Base-by-base conservation (phyloP, 2,329 filamentous ascomycete species). In the Neonectria coccinea region DNA sequence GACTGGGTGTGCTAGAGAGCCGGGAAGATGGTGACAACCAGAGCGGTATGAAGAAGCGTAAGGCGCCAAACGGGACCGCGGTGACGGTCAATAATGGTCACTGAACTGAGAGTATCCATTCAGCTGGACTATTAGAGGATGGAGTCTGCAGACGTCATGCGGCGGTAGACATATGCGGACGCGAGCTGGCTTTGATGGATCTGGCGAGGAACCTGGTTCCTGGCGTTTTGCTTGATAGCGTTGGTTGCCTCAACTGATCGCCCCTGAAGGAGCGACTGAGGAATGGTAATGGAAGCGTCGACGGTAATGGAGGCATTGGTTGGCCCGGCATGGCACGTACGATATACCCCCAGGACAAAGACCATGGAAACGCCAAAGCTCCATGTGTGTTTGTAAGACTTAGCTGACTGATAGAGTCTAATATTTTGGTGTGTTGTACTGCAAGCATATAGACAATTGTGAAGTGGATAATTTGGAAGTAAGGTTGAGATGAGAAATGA, bases 1-100 rank as follows among this genome's bases (percentile, higher is more conserved):
- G 73, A 16, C 18, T 78, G 5, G 64, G 65, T 2, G 29, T 48
- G 5, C 47, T 78, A 39, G 75, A 78, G 56, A 45, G 31, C 12
- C 27, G 20, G 12, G 53, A 56, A 42, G 48, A 48, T 14, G 50
- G 54, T 18, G 56, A 65, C 42, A 39, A 51, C 9, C 68, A 70
- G 7, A n/a, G 44, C 20, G 20, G 59, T 3, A 64, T 60, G 56
- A 74, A 75, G 64, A 71, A 58, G 45, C 73, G 73, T 25, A 75
- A 72, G 52, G 60, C 45, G 22, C 39, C 31, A 3, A 74, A 72
- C 47, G 73, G 73, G 14, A 68, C 51, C 29, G 51, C 66, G 5
- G 25, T 67, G 31, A 51, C 60, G 56, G 39, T 58, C 27, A 68
- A 65, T 16, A 61, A 67, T 22, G 39, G 47, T 51, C 52, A 39